phyloP scores from a whole-genome alignment of 192 early-diverging fungal genomes.

The Coemansia sp. region DNA sequence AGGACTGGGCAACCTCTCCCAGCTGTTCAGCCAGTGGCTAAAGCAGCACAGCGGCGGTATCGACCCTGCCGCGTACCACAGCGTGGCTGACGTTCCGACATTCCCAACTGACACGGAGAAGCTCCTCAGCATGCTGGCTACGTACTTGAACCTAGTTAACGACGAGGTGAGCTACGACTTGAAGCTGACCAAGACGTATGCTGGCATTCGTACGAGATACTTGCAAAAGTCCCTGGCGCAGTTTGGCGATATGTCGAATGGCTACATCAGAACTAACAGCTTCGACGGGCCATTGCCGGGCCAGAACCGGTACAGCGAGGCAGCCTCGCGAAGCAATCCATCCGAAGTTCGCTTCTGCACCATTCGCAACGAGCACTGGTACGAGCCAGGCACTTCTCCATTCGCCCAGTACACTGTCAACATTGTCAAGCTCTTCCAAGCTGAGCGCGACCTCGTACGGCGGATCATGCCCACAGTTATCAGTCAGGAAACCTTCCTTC shows the following conservation, averaged over 20 bases:
- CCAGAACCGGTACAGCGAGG: constrained; percentile 19
- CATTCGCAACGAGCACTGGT: constrained; percentile 48
- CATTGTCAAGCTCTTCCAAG: constrained; percentile 51
- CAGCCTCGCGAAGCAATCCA: constrained; percentile 16
- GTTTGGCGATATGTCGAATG: constrained; percentile 47
- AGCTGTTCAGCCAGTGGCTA: constrained; percentile 57
- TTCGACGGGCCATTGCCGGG: constrained; percentile 18
- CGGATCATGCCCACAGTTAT: constrained; percentile 51
- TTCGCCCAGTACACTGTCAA: constrained; percentile 51
- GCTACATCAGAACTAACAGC: constrained; percentile 33
- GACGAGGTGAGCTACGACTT: constrained; percentile 53
- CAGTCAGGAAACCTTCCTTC: constrained; percentile 38
- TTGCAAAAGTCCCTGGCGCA: constrained; percentile 53
- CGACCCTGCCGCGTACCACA: constrained; percentile 51
- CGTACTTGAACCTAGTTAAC: constrained; percentile 52
- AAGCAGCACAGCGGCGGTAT: constrained; percentile 54
- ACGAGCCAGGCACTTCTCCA: constrained; percentile 50
- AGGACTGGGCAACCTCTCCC: constrained; percentile 52
- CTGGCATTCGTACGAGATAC: constrained; percentile 44
- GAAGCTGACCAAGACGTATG: constrained; percentile 45
- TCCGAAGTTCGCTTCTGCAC: constrained; percentile 45
- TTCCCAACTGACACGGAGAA: constrained; percentile 52
- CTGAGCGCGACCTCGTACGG: constrained; percentile 50
- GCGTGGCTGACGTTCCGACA: constrained; percentile 43
- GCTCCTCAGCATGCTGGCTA: constrained; percentile 55